Base-by-base conservation (phyloP, 176 grass and related monocot genomes). In the Oryza meyeriana region DNA sequence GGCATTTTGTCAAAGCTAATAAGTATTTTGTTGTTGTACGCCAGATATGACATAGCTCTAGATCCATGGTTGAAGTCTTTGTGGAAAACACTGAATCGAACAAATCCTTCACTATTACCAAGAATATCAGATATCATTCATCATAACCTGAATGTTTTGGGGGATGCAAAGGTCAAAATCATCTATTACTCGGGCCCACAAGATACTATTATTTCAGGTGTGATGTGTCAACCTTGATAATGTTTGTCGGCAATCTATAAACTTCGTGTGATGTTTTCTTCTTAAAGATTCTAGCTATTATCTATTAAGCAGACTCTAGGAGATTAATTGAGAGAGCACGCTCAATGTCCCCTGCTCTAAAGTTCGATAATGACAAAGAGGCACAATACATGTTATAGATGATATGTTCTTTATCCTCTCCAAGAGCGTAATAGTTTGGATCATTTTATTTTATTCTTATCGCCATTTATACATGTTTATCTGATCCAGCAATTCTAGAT, bases 21-120 rank as follows among this genome's bases (percentile, higher is more conserved):
- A 6, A 48, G 8, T 9, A 12, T 32, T 76, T 84, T 40, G 3
- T 72, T 77, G n/a, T 63, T 91, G 61, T 41, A 30, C 64, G 40
- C 35, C 80, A 97, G 95, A 66, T 97, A 97, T 61, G 95, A 97
- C 88, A 92, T 92, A 50, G 78, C 86, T 78, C 57, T 97, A 27
- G 95, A 94, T 59, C 92, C 92, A 57, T 97, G 92, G 95, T 85
- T 94, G 86, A 61, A 81, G 41, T 89, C 88, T 74, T 31, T 97
- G 40, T 97, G 95, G 95, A 89, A 81, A 74, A 87, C 69, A 59
- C 55, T 93, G 72, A 87, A 91, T 89, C 79, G 84, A 82, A 81
- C 76, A 66, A 74, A 91, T 61, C 69, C 52, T 4, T 75, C 72
- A 63, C 76, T 97, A 58, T 65, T 97, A 86, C 92, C 92, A 74